These are phyloP conservation scores for Clarireedia monteithiana DNA, from an alignment of 2,329 filamentous ascomycete genomes.

Conservation along the genomic window DNA sequence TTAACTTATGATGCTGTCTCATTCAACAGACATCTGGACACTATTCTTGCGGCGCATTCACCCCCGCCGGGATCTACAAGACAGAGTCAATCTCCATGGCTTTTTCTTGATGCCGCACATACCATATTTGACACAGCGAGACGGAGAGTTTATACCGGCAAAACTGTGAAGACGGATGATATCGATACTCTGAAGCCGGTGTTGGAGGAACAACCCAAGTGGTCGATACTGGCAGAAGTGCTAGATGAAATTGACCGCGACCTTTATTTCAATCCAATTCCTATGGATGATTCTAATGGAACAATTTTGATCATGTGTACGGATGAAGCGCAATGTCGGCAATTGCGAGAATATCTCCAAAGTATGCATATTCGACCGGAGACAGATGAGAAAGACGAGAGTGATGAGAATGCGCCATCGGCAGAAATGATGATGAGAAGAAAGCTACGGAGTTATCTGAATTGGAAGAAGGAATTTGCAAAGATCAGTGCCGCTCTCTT, in stretches of 20 bases:
- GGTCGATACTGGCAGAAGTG: constrained; percentile 80
- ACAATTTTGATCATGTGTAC: constrained; percentile 94
- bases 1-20: constrained; percentile 84
- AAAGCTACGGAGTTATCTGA: constrained; percentile 76
- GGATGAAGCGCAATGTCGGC: constrained; percentile 76
- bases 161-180: constrained; percentile 31
- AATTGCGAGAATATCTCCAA: constrained; percentile 84
- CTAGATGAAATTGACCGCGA: constrained; percentile 90
- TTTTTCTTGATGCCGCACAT: constrained; percentile 91
- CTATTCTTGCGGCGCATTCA: constrained; percentile 82
- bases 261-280: constrained; percentile 70
- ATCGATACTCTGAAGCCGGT: constrained; percentile 58
- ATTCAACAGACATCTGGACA: constrained; percentile 89
- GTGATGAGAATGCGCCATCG: constrained; percentile 55
- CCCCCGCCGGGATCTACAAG: constrained; percentile 80
- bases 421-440: constrained; percentile 85
- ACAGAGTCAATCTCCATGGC: constrained; percentile 88
- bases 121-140: constrained; percentile 90
- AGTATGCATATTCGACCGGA: constrained; percentile 70
- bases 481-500: constrained; percentile 76
- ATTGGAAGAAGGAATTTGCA: constrained; percentile 85
- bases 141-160: constrained; percentile 74
- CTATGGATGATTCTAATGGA: constrained; percentile 80
- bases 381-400: constrained; percentile 33
- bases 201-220: constrained; percentile 92